Evolutionary conservation across 73 alveolate genomes (phyloP), one percentile per base, ranked within the genome.

Genomic region (Stentor coeruleus): DNA sequence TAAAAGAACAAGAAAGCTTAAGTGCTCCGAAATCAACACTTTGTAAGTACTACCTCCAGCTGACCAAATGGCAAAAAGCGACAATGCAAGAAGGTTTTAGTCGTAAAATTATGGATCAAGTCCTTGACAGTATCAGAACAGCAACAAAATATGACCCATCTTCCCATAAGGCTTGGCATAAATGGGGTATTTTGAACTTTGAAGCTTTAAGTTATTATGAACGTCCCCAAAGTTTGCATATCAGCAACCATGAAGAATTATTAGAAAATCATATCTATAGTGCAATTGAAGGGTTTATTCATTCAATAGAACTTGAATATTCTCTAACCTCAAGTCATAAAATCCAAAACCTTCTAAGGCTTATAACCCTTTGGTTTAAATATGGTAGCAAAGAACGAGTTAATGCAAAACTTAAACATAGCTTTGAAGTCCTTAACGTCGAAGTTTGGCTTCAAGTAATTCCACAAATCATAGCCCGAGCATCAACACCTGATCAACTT

Each of bases 381-480:
- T 96, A 96, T 91, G 99, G 99, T 41, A 88, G 84, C 80, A 82
- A 87, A 28, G 90, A 85, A n/a, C 89, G 90, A 59, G 91, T 97
- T 39, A 92, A 92, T 81, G 83, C 91, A 59, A 87, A 83, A 73
- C 89, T 97, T 83, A 88, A 92, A 85, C 85, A 88, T 37, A 94
- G 95, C 35, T 95, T 91, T 88, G 95, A 94, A 72, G 82, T 75
- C 81, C 91, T 96, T 33, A 96, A 93, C 72, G 85, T 87, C 38
- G 94, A 94, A 76, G 90, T 90, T 20, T 97, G 99, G 99, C 93
- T 97, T 6, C 93, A 93, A 41, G 99, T 97, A 28, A 92, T 97
- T 59, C 99, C 99, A 3, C 94, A 97, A 89, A 86, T 97, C 30
- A 89, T 97, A 38, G 99, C 99, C 15, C 91, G 99, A 81, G 94